Percentiles rank a stretch among this genome's conserved stretches.
These are phyloP conservation scores for Boletus pseudopeckii DNA, from an alignment of 768 basidiomycete species.

Conservation along the genomic window DNA sequence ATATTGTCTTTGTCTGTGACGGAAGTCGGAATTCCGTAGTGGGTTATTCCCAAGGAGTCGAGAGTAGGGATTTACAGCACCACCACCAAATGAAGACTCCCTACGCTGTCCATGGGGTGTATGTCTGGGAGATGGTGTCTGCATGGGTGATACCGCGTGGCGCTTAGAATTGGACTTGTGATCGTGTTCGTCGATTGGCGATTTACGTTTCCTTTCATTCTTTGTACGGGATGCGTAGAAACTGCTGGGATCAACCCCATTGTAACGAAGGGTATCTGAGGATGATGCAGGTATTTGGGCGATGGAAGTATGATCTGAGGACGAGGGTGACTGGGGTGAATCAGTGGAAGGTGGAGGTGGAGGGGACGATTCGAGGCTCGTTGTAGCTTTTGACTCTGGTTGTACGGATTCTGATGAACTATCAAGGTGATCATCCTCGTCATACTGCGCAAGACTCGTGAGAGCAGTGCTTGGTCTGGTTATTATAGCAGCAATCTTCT, in stretches of 20 bases:
- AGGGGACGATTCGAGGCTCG: slow-evolving; percentile 26
- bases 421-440: slow-evolving; percentile 39
- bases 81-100: slow-evolving; percentile 32
- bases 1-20: slow-evolving; percentile 27
- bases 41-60: slow-evolving; percentile 36
- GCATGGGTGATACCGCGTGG: slow-evolving; percentile 18
- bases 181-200: slow-evolving; percentile 30
- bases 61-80: slow-evolving; percentile 34
- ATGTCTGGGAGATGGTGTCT: slow-evolving; percentile 25
- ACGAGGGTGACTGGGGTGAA: slow-evolving; percentile 30
- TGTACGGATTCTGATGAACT: slow-evolving; percentile 15
- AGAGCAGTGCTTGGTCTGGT: slow-evolving; percentile 34
- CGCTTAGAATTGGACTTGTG: slow-evolving; percentile 18
- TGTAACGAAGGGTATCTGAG: slow-evolving; percentile 20
- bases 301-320: slow-evolving; percentile 27
- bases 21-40: slow-evolving; percentile 25
- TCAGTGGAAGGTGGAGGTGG: slow-evolving; percentile 34
- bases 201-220: slow-evolving; percentile 41
- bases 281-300: slow-evolving; percentile 17
- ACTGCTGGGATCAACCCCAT: slow-evolving; percentile 31
- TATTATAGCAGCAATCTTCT: slow-evolving; percentile 46
- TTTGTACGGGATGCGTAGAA: slow-evolving; percentile 36
- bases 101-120: slow-evolving; percentile 18
- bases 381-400: slow-evolving; percentile 15
- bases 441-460: slow-evolving; percentile 38